phyloP scores from a whole-genome alignment of 495 filamentous ascomycete species.

The Lentithecium fluviatile region DNA sequence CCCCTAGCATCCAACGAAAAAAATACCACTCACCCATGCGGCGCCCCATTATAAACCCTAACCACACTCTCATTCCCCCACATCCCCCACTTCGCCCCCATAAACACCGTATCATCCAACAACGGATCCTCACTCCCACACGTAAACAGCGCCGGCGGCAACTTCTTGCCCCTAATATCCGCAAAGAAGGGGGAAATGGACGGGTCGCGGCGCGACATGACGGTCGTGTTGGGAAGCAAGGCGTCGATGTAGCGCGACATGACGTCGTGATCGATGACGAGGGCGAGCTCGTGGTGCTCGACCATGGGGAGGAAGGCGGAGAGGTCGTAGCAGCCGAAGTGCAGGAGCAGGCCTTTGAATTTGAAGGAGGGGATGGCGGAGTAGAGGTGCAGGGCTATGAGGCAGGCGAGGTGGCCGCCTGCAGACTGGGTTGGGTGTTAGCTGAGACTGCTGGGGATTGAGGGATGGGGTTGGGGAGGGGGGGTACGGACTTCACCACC shows the following conservation, averaged over 20 bases:
- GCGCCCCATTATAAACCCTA: constrained; percentile 54
- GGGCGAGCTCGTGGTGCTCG: constrained; percentile 37
- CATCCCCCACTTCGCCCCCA: constrained; percentile 54
- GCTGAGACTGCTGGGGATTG: not conserved
- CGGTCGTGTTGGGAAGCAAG: constrained; percentile 46
- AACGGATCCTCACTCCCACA: constrained; percentile 55
- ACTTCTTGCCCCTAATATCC: constrained; percentile 45
- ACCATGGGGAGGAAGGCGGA: constrained; percentile 41
- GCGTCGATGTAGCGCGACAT: constrained; percentile 47
- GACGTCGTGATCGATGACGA: constrained; percentile 45
- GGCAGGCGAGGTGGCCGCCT: constrained; percentile 50
- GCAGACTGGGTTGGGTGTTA: constrained; percentile 41
- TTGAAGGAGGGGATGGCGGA: constrained; percentile 42
- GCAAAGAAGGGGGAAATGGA: constrained; percentile 40
- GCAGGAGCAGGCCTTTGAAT: constrained; percentile 48
- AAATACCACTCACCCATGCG: constrained; percentile 42
- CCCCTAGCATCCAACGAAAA: no score
- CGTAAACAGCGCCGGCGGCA: constrained; percentile 55
- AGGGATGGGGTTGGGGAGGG: not conserved
- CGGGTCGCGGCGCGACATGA: constrained; percentile 41
- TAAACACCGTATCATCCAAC: constrained; percentile 57
- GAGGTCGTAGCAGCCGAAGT: constrained; percentile 52
- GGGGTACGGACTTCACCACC: constrained; percentile 40
- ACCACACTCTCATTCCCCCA: constrained; percentile 51
- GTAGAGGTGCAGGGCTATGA: constrained; percentile 50